Conservation (phyloP, 1,284 basidiomycete species). For the Papiliotrema flavescens region DNA sequence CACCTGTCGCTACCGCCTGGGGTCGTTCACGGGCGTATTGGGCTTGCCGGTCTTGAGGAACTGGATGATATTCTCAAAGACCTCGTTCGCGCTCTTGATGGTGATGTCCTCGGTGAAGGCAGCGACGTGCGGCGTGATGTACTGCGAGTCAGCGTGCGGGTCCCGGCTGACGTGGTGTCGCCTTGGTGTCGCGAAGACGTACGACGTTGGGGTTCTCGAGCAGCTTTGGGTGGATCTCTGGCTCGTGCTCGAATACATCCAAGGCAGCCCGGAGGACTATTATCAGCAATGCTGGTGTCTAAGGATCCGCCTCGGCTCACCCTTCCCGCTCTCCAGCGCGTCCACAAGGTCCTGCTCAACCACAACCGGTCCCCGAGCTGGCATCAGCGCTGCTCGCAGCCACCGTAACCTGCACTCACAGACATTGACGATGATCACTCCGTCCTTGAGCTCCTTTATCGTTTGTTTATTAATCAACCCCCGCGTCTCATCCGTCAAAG, state of each 20-base stretch:
- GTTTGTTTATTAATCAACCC: slow-evolving; percentile 12
- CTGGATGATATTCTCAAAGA: slow-evolving; percentile 8
- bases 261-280: slow-evolving; percentile 28
- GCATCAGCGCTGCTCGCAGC: background rate
- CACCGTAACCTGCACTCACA: slow-evolving; percentile 6
- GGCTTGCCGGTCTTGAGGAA: slow-evolving; percentile 14
- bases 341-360: slow-evolving; percentile 23
- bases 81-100: slow-evolving; percentile 2
- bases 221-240: slow-evolving; percentile 25
- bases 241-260: slow-evolving; percentile 33
- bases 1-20: too few species aligned
- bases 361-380: slow-evolving; percentile 19
- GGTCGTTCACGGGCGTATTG: slow-evolving; percentile 9
- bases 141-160: background rate
- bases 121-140: slow-evolving; percentile 7
- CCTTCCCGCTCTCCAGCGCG: slow-evolving; percentile 27
- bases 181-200: slow-evolving; percentile 3
- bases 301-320: slow-evolving; percentile 7
- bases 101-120: slow-evolving; percentile 6
- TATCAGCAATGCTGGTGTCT: background rate
- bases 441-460: slow-evolving; percentile 23
- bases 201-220: slow-evolving; percentile 25
- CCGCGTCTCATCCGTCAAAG: slow-evolving; percentile 20
- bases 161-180: background rate
- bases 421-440: slow-evolving; percentile 27